These are phyloP conservation scores for Geranomyces michiganensis DNA, from an alignment of 192 early-diverging fungal species.

Conservation along the genomic window DNA sequence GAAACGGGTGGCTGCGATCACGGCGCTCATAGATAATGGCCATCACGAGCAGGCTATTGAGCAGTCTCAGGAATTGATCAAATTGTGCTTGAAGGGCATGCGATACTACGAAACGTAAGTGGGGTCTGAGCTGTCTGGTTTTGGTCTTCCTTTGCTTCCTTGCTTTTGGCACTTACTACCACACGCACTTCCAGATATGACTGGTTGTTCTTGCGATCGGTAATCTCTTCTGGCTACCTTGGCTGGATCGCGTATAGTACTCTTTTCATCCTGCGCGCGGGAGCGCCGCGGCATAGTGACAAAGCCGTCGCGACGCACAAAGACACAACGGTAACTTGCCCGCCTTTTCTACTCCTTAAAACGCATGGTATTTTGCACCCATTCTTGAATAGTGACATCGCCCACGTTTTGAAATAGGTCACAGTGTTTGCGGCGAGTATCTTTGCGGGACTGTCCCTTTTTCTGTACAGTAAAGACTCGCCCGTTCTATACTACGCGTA, in stretches of 20 bases:
- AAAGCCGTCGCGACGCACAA: background rate
- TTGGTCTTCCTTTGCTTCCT: background rate
- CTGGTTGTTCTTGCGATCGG: slow-evolving; percentile 87
- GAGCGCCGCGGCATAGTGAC: slow-evolving; percentile 36
- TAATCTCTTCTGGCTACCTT: slow-evolving; percentile 80
- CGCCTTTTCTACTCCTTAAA: too few relatives aligned
- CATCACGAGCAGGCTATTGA: slow-evolving; percentile 70
- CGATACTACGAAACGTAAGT: slow-evolving; percentile 84
- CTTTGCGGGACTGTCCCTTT: slow-evolving; percentile 5
- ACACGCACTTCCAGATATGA: slow-evolving; percentile 78
- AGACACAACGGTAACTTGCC: too few relatives aligned
- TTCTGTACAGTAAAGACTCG: slow-evolving; percentile 77
- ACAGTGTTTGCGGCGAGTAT: background rate
- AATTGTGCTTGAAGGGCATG: slow-evolving; percentile 77
- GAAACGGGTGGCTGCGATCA: slow-evolving; percentile 42
- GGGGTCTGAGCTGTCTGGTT: background rate
- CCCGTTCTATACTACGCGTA: slow-evolving; percentile 89
- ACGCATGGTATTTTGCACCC: background rate
- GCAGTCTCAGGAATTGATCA: slow-evolving; percentile 64
- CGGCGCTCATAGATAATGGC: slow-evolving; percentile 59
- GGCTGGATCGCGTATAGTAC: slow-evolving; percentile 90
- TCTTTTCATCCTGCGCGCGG: slow-evolving; percentile 73
- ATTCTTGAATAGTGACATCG: too few relatives aligned
- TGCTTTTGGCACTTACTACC: background rate
- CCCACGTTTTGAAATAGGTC: background rate